Base-by-base conservation (phyloP, 768 basidiomycete genomes). In the Tephrocybe sp. region DNA sequence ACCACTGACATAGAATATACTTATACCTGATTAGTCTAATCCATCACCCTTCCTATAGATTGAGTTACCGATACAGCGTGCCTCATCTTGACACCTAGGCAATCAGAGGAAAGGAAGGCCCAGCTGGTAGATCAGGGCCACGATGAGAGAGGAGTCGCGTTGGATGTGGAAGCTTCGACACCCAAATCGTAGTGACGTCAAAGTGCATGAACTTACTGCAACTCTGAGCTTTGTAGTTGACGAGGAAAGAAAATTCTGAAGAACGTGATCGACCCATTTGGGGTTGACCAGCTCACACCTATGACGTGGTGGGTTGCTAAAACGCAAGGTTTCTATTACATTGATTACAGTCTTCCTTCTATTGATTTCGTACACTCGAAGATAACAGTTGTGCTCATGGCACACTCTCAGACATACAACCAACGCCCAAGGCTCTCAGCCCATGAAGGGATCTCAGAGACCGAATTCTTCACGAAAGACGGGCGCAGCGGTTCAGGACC, bases 371-470 rank as follows among this genome's bases (percentile, higher is more conserved):
- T 26, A 26, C 26, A 26, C 26, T 26, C 26, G 26, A 26, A 3
- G 26, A 26, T 26, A 26, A 26, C 7, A 39, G 20, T n/a, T 31
- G 26, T 46, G 36, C n/a, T 30, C 19, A 31, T 31, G 33, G 23
- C 26, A 26, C 14, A 35, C 19, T 17, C 26, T 73, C 65, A 83
- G 26, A 83, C 81, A 65, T 80, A 86, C 65, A 83, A 61, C 84
- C 84, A 86, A 52, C 73, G 71, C 23, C 83, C 84, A 30, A 80
- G 69, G 49, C 63, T 66, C 34, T 72, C 65, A 4, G 77, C 80
- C 84, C 84, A 86, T 22, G 68, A 65, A 13, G 77, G 56, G 26
- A 86, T 71, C 43, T 77, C 73, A 23, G 66, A 62, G n/a, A 62
- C 55, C 30, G 67, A 45, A 48, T 69, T 69, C 39, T 58, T 69